A percentile compares a stretch with the other conserved stretches of the same genome.
Evolutionary conservation across 176 grass and related monocot genomes (phyloP).

Genomic region (Pharus latifolius): DNA sequence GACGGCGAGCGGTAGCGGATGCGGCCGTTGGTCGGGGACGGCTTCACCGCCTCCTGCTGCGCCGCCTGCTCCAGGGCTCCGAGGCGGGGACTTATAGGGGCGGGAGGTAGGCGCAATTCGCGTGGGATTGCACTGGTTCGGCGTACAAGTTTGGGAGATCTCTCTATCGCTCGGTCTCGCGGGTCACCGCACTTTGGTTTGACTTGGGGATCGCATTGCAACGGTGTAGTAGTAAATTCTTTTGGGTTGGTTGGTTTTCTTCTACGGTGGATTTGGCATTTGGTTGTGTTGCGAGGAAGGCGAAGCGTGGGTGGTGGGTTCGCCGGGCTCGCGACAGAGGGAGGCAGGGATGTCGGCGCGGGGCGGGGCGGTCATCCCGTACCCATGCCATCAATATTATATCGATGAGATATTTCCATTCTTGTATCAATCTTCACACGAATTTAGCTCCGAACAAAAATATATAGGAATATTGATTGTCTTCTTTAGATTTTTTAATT

Average conservation of each 20-base stretch:
- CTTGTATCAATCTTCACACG: no score
- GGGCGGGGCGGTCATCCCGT: no score
- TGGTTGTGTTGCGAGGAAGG: background rate
- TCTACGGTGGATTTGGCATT: no score
- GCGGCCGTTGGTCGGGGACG: constrained; percentile 59
- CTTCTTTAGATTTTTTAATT: no score
- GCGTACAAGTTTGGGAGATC: constrained; percentile 23
- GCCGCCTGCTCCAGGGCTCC: constrained; percentile 58
- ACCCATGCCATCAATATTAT: no score
- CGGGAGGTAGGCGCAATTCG: background rate
- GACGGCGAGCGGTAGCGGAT: constrained; percentile 86
- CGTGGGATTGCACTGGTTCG: background rate
- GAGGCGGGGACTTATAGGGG: constrained; percentile 6
- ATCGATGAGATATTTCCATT: no score
- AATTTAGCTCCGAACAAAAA: no score
- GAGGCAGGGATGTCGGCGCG: no score
- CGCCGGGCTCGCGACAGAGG: background rate
- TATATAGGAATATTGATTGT: no score
- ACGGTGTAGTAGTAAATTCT: background rate
- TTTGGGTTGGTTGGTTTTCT: background rate
- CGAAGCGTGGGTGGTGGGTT: background rate
- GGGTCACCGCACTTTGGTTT: constrained; percentile 23
- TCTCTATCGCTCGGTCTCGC: no score
- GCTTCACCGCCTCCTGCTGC: constrained; percentile 58
- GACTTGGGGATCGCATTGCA: constrained; percentile 22